Base-by-base conservation (phyloP, 768 basidiomycete species). In the Russula virescens region DNA sequence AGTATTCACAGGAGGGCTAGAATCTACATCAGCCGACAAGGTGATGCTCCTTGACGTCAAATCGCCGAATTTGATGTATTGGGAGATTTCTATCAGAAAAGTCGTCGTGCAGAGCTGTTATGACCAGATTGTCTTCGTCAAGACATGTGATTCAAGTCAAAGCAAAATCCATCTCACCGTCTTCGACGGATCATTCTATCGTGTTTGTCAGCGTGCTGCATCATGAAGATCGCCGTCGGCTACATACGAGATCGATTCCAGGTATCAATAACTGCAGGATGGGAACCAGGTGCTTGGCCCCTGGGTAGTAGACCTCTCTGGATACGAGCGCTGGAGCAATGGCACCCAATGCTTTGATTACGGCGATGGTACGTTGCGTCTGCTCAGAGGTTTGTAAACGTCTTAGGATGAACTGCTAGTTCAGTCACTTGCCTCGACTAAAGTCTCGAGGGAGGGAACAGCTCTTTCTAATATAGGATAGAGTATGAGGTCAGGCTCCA, bases 401-500 rank as follows among this genome's bases (percentile, higher is more conserved):
- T 18, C 43, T 38, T 25, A 19, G 46, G 48, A n/a, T 49, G 35
- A 4, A 23, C 48, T 28, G 23, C 47, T 1, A 35, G 31, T 16
- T 28, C 3, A 8, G 43, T 16, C 18, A 68, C 79, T 48, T 66
- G 87, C 89, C 81, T 94, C 92, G 18, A 87, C 85, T n/a, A 95
- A 75, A 4, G 90, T 85, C 73, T 94, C 91, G n/a, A 97, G 75
- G 0, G 91, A 89, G 1, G 92, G 91, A 6, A 89, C 84, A 11
- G 91, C 90, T 58, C 92, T 79, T 71, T 95, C 91, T 62, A 95
- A 73, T 46, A 95, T 81, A 0, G 91, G 84, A 49, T 87, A 84
- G 47, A 95, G 76, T 66, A 95, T 86, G 23, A 96, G 78, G 71
- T 92, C 90, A 1, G 94, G 92, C 67, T 94, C 92, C 80, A 92